Percentiles rank a stretch among this genome's conserved stretches.
Evolutionary conservation across 495 filamentous ascomycete genomes (phyloP).

Genomic region (Xylaria cubensis): DNA sequence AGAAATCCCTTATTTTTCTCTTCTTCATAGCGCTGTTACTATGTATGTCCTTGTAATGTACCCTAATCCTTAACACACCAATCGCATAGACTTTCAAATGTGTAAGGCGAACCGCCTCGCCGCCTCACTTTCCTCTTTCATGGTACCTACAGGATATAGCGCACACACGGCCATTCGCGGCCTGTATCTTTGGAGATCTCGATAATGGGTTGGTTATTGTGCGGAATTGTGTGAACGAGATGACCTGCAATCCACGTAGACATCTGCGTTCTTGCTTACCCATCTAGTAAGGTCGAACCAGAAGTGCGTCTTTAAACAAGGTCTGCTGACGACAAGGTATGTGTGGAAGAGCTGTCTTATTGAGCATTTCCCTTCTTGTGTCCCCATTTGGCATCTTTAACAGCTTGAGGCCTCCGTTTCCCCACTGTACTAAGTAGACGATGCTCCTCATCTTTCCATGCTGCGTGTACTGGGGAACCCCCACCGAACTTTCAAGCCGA

Average conservation of each 20-base stretch:
- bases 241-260: conserved; percentile 9
- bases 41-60: not conserved
- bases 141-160: not conserved
- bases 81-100: not conserved
- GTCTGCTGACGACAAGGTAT: conserved; percentile 22
- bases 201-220: not conserved
- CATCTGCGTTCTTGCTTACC: conserved; percentile 13
- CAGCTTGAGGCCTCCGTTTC: conserved; percentile 28
- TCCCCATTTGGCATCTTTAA: conserved; percentile 10
- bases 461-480: not conserved
- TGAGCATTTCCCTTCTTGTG: not conserved
- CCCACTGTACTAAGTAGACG: conserved; percentile 21
- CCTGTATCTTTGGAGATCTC: not conserved
- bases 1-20: not conserved
- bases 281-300: conserved; percentile 19
- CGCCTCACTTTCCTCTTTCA: not conserved
- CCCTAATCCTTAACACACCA: not conserved
- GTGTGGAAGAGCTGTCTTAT: conserved; percentile 14
- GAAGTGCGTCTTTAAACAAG: conserved; percentile 17
- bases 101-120: not conserved
- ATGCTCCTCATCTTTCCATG: conserved; percentile 14
- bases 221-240: not conserved
- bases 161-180: not conserved
- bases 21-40: not conserved
- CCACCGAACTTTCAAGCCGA: conserved; percentile 9